Base-by-base conservation (phyloP, 805 yeast genomes). In the Jamesozyma gamospora region DNA sequence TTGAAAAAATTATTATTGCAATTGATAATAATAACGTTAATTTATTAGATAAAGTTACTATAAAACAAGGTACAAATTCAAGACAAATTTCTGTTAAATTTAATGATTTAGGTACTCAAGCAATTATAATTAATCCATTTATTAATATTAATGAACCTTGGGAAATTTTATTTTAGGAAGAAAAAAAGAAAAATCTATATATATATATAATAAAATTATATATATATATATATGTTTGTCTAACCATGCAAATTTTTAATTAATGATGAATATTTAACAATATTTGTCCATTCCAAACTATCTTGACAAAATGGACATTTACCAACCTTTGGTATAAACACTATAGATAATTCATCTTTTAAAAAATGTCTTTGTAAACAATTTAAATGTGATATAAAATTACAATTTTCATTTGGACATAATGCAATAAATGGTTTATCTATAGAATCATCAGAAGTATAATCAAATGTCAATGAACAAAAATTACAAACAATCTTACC, bases 1-100 rank as follows among this genome's bases (percentile, higher is more conserved):
- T 83, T 37, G 86, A 79, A 46, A 73, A 67, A 45, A 69, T 83
- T 13, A 54, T 74, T 1, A 48, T 84, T 28, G 58, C 77, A 26
- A 75, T 75, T 4, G 47, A 46, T 4, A 46, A 46, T 6, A 38
- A 36, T 3, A 32, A 34, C 2, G 28, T 43, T 12, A 13, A 14
- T 2, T 7, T 36, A 13, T 28, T 41, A 8, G 41, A 37, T 3
- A 34, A 47, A 14, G 51, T 47, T 13, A 32, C 34, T 2, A 65
- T 74, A 6, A 38, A 44, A 6, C 75, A 72, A 50, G 61, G 50
- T 24, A 69, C 57, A 1, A 34, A 62, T n/a, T 35, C 47, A 3
- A 66, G 73, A 72, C 43, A 42, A 1, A 67, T 69, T 0, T 45
- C 47, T 1, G 50, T 65, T n/a, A 30, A 35, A 5, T 13, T 19